Base-by-base conservation (phyloP, 495 filamentous ascomycete species). In the Aspergillus nanangensis region DNA sequence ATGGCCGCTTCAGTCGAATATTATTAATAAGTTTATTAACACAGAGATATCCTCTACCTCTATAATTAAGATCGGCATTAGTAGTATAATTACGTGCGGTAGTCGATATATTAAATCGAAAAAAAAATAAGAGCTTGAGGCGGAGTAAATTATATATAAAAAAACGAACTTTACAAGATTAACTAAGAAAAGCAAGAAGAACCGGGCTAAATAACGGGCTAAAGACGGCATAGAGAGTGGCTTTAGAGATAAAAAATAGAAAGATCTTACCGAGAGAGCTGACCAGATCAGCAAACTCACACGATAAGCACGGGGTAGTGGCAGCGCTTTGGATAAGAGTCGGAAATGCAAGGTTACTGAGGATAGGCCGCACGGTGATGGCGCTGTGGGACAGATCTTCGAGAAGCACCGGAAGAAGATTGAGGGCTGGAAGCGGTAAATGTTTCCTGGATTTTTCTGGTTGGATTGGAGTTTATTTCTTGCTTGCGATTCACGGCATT, bases 381-480 rank as follows among this genome's bases (percentile, higher is more conserved):
- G 25, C 25, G 25, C 25, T 29, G 25, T 29, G 25, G 25, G 25
- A 29, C 25, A 29, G 25, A 29, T 29, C 25, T 29, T 29, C 11
- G 25, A 29, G 24, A 42, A 42, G 15, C 39, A 24, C 15, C 39
- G 39, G 39, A 42, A 42, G 39, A 42, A 42, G 39, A 42, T 42
- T 10, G 39, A 42, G 24, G 24, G 39, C 24, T 29, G 25, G 25
- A 29, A 29, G 25, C 25, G 25, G 25, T 29, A 11, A 29, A n/a
- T n/a, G n/a, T 29, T 29, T 29, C 11, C 11, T n/a, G n/a, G n/a
- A n/a, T n/a, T n/a, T n/a, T n/a, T n/a, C n/a, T n/a, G n/a, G n/a
- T n/a, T n/a, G n/a, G n/a, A n/a, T n/a, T n/a, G n/a, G n/a, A n/a
- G n/a, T n/a, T n/a, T n/a, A n/a, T n/a, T n/a, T n/a, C n/a, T n/a